A percentile compares a stretch with the other conserved stretches of the same genome.
Conservation (phyloP, 768 basidiomycete species). For the Cystobasidiopsis lactophilus region DNA sequence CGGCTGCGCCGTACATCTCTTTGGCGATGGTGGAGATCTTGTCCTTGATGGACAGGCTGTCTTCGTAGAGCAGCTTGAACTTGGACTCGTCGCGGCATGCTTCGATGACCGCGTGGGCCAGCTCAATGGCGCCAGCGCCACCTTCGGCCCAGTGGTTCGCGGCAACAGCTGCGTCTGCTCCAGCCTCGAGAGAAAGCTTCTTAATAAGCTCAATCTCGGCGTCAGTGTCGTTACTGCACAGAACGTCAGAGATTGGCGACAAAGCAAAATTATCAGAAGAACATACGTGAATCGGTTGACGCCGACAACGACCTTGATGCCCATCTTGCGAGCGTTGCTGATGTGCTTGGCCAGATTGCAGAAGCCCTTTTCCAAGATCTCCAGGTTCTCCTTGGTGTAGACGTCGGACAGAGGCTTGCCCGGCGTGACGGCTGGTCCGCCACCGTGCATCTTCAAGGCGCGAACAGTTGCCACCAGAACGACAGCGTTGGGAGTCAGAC, state of each 20-base stretch:
- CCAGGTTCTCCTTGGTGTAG: constrained; percentile 81
- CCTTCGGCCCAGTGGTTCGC: constrained; percentile 97
- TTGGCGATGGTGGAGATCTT: constrained; percentile 59
- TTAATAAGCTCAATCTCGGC: constrained; percentile 74
- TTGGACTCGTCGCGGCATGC: constrained; percentile 42
- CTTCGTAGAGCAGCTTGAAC: constrained; percentile 56
- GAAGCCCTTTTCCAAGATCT: constrained; percentile 70
- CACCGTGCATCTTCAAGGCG: constrained; percentile 98
- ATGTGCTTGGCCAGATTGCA: constrained; percentile 85
- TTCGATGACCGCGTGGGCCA: constrained; percentile 77
- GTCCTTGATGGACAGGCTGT: constrained; percentile 49
- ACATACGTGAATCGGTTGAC: constrained; percentile 76
- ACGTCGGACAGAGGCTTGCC: constrained; percentile 83
- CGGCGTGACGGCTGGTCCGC: constrained; percentile 86
- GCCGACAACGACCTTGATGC: constrained; percentile 83
- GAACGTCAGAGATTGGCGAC: neutral
- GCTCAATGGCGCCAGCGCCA: constrained; percentile 64
- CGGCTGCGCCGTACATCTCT: constrained; percentile 85
- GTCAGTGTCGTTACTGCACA: constrained; percentile 52
- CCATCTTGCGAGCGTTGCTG: constrained; percentile 82
- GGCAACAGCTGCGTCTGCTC: constrained; percentile 83
- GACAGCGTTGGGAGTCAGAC: constrained; percentile 76
- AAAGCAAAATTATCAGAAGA: neutral
- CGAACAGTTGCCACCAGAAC: constrained; percentile 94
- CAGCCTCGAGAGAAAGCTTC: constrained; percentile 52